Evolutionary conservation across 2,329 filamentous ascomycete species (phyloP).

Genomic region (Penicillium olsonii): DNA sequence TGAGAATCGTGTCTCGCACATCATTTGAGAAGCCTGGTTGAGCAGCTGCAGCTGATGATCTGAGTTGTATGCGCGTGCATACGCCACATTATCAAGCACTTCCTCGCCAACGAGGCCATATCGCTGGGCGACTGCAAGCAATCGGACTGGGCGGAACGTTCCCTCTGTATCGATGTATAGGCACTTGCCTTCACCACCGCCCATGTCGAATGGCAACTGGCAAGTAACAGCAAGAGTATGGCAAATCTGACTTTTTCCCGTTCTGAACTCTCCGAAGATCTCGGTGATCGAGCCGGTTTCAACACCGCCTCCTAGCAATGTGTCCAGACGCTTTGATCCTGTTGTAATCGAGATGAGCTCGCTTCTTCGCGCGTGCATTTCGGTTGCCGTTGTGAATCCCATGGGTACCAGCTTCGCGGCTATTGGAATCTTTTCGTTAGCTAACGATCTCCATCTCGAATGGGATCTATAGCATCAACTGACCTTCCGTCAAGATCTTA

Average conservation of each 20-base stretch:
- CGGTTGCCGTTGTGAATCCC: conserved; percentile 98
- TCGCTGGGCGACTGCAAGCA: conserved; percentile 88
- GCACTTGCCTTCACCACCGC: conserved; percentile 96
- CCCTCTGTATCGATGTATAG: conserved; percentile 98
- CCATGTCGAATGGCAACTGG: conserved; percentile 97
- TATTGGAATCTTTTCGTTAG: conserved; percentile 39
- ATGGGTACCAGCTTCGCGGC: conserved; percentile 96
- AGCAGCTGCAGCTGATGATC: conserved; percentile 95
- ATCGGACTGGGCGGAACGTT: conserved; percentile 88
- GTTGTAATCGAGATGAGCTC: conserved; percentile 98
- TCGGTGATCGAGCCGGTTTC: conserved; percentile 98
- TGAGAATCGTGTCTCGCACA: conserved; percentile 98
- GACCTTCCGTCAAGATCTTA: conserved; percentile 88
- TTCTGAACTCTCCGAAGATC: conserved; percentile 96
- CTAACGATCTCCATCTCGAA: background rate
- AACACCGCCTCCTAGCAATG: conserved; percentile 86
- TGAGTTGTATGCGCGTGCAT: conserved; percentile 96
- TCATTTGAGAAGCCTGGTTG: conserved; percentile 95
- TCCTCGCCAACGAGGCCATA: conserved; percentile 96
- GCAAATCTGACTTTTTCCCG: conserved; percentile 97
- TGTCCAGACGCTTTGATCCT: conserved; percentile 95
- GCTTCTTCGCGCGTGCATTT: conserved; percentile 96
- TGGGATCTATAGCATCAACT: conserved; percentile 17
- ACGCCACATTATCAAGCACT: conserved; percentile 96
- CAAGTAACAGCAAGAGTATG: conserved; percentile 98